Percentiles rank a stretch among this genome's conserved stretches.
These are phyloP conservation scores for Persicaria maculosa DNA, from an alignment of 148 eudicot species.

Conservation along the genomic window DNA sequence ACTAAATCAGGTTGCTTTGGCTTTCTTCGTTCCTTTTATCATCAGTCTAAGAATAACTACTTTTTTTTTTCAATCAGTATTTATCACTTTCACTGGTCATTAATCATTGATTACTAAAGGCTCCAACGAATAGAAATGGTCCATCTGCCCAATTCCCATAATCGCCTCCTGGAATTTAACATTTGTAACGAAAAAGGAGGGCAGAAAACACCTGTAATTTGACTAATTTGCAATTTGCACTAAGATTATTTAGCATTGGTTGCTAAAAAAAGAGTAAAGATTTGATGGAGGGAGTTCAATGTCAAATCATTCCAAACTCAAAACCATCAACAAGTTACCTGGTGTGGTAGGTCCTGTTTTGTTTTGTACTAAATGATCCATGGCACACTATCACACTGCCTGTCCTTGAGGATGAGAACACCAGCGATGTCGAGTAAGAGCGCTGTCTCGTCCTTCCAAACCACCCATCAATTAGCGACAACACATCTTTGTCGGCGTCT, in stretches of 20 bases:
- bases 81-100: background rate
- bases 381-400: background rate
- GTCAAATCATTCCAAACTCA: slow-evolving; percentile 2
- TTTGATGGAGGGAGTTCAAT: slow-evolving; percentile 1
- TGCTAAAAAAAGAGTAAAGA: background rate
- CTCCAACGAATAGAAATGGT: background rate
- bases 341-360: background rate
- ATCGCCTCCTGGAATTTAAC: background rate
- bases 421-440: background rate
- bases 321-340: background rate
- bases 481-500: background rate
- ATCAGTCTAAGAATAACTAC: too few species aligned
- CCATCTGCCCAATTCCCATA: background rate
- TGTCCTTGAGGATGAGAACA: background rate
- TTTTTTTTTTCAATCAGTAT: too few species aligned
- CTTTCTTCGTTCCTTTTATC: too few species aligned
- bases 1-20: too few species aligned
- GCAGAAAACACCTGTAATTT: background rate
- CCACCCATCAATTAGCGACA: too few species aligned
- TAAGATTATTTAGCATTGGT: background rate
- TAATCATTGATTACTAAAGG: background rate
- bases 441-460: background rate
- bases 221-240: background rate
- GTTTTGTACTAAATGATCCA: background rate
- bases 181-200: background rate